These are phyloP conservation scores for Starmerella asiatica DNA, from an alignment of 805 yeast genomes.

Conservation along the genomic window DNA sequence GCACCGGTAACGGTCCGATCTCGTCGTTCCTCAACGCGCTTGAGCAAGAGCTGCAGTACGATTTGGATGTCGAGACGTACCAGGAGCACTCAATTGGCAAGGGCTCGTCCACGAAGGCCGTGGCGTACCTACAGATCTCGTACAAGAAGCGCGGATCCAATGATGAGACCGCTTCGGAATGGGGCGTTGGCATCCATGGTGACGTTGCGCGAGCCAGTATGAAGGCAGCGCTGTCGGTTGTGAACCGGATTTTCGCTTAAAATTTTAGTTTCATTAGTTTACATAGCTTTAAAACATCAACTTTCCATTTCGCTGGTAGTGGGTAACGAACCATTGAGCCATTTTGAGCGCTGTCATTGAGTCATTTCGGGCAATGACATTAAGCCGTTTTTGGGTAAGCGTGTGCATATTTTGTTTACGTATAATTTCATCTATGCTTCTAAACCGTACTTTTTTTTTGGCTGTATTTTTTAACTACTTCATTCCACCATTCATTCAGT, in stretches of 20 bases:
- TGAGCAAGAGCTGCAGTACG: slow-evolving; percentile 34
- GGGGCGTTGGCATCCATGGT: slow-evolving; percentile 92
- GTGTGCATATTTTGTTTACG: no score
- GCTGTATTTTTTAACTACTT: no score
- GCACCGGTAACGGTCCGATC: slow-evolving; percentile 72
- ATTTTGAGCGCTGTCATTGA: no score
- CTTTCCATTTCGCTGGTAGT: no score
- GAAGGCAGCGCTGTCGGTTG: slow-evolving; percentile 31
- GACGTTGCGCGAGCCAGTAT: slow-evolving; percentile 81
- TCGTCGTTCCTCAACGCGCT: slow-evolving; percentile 61
- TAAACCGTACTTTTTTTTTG: no score
- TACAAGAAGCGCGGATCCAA: slow-evolving; percentile 32
- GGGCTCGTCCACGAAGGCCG: slow-evolving; percentile 61
- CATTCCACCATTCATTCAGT: no score
- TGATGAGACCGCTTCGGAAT: slow-evolving; percentile 30
- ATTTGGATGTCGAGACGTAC: slow-evolving; percentile 52
- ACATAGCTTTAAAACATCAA: no score
- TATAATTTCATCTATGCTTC: no score
- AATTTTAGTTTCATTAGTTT: no score
- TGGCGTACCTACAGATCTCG: slow-evolving; percentile 55
- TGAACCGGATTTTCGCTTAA: slow-evolving; percentile 24
- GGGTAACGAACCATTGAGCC: no score
- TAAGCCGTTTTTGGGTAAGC: no score
- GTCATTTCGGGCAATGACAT: no score
- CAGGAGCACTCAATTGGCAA: slow-evolving; percentile 70